phyloP scores from a whole-genome alignment of 1,139 yeast genomes.

The Candida freyschussii region DNA sequence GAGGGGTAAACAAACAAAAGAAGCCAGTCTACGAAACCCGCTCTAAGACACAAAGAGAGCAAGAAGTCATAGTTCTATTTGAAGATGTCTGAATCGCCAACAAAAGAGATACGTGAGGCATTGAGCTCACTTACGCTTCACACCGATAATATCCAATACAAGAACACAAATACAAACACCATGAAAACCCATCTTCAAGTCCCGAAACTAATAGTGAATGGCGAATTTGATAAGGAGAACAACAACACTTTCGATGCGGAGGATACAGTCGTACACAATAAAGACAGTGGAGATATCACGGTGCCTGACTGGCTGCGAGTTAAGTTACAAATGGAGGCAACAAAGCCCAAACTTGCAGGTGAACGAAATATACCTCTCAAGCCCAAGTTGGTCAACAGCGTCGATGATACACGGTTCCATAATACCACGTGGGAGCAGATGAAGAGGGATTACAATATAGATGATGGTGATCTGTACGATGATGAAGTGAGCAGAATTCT shows the following conservation, averaged over 20 bases:
- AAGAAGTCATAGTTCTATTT: background rate
- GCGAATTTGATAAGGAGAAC: conserved; percentile 40
- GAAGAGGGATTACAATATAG: conserved; percentile 13
- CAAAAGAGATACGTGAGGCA: conserved; percentile 13
- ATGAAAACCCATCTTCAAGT: conserved; percentile 14
- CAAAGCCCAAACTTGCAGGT: conserved; percentile 26
- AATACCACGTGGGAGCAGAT: conserved; percentile 20
- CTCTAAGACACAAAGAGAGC: background rate
- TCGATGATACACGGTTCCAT: conserved; percentile 2
- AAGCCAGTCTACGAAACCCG: background rate
- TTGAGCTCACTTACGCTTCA: conserved; percentile 12
- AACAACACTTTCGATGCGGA: conserved; percentile 48
- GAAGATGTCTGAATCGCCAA: conserved; percentile 9
- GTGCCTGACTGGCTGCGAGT: conserved; percentile 54
- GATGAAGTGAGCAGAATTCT: conserved; percentile 1
- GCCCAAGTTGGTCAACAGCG: background rate
- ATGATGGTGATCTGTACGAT: conserved; percentile 7
- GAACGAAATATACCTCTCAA: background rate
- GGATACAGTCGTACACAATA: conserved; percentile 18
- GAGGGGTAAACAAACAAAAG: background rate
- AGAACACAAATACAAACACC: conserved; percentile 2
- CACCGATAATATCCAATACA: conserved; percentile 1
- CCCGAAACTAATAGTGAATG: conserved; percentile 51
- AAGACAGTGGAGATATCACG: conserved; percentile 12
- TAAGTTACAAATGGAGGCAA: conserved; percentile 34